Base-by-base conservation (phyloP, 1,284 basidiomycete species). In the Ceratobasidium sp. region DNA sequence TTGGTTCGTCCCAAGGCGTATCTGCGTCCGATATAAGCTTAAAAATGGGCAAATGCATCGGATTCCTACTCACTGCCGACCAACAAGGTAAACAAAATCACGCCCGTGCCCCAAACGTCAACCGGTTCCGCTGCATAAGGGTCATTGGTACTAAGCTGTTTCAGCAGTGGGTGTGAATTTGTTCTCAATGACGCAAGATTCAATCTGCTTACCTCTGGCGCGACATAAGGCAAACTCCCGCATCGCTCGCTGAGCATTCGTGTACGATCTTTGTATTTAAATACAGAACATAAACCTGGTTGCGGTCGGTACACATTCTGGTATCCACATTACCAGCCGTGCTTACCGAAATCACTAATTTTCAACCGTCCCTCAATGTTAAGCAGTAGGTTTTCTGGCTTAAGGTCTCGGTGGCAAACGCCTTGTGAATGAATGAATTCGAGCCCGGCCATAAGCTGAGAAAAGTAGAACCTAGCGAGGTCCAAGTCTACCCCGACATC, bases 1-100 rank as follows among this genome's bases (percentile, higher is more conserved):
- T 95, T 2, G 97, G 96, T 80, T 98, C 93, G 80, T 98, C 97
- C 97, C 97, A 99, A 0, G 97, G 98, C 0, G 97, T 98, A 81
- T 98, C 95, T 98, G 74, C 0, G 31, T 19, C 9, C n/a, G 5
- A 14, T n/a, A 9, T 62, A 22, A 19, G 46, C 24, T 13, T n/a
- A 19, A 58, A 37, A 56, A 13, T 53, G 34, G 16, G 41, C 19
- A 31, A 31, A 24, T 31, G 39, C 16, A 22, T 43, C 14, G 66
- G 46, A 8, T 22, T 5, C 16, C n/a, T 0, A 87, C 94, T 78
- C 81, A 96, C 96, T 98, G 65, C 97, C 97, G 4, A 90, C 91
- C 0, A 99, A 86, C 75, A 98, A 84, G 0, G 97, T 95, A 81
- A 95, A 98, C 0, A 99, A 85, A 46, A 99, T 97, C n/a, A 98